Conservation (phyloP, 495 filamentous ascomycete genomes). For the Penicillium silybi region DNA sequence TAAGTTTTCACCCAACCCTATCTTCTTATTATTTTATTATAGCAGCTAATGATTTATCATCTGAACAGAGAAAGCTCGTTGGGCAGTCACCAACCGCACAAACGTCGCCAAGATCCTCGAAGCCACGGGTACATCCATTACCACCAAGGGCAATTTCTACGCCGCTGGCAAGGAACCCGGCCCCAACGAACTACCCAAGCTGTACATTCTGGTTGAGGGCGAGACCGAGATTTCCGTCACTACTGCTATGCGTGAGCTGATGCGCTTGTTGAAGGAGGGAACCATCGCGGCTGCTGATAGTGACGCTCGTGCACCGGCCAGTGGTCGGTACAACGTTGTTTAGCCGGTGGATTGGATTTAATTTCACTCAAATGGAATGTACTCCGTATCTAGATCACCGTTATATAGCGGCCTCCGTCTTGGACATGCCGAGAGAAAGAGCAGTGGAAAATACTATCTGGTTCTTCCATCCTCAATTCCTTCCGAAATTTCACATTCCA, state of each 20-base stretch:
- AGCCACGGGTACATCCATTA: slow-evolving; percentile 91
- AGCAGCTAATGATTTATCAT: slow-evolving; percentile 18
- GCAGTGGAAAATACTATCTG: neutral
- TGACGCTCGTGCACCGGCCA: slow-evolving; percentile 72
- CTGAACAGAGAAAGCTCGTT: slow-evolving; percentile 80
- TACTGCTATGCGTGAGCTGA: slow-evolving; percentile 87
- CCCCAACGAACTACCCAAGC: slow-evolving; percentile 72
- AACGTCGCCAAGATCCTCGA: slow-evolving; percentile 99
- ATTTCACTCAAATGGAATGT: neutral
- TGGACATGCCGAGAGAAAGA: neutral
- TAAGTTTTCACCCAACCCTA: slow-evolving; percentile 37
- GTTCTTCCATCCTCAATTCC: neutral
- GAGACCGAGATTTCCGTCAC: slow-evolving; percentile 92
- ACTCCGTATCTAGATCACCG: neutral
- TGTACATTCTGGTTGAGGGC: slow-evolving; percentile 96
- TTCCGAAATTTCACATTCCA: too few relatives aligned
- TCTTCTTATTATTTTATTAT: neutral
- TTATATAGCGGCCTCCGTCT: too few relatives aligned
- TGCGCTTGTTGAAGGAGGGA: slow-evolving; percentile 84
- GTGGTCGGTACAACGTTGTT: slow-evolving; percentile 87
- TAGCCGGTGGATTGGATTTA: slow-evolving; percentile 27
- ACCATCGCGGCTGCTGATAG: slow-evolving; percentile 85
- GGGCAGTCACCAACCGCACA: slow-evolving; percentile 97
- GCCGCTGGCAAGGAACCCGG: slow-evolving; percentile 73
- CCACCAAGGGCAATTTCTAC: slow-evolving; percentile 93